phyloP scores from a whole-genome alignment of 495 filamentous ascomycete species.

The Penicillium turbatum region DNA sequence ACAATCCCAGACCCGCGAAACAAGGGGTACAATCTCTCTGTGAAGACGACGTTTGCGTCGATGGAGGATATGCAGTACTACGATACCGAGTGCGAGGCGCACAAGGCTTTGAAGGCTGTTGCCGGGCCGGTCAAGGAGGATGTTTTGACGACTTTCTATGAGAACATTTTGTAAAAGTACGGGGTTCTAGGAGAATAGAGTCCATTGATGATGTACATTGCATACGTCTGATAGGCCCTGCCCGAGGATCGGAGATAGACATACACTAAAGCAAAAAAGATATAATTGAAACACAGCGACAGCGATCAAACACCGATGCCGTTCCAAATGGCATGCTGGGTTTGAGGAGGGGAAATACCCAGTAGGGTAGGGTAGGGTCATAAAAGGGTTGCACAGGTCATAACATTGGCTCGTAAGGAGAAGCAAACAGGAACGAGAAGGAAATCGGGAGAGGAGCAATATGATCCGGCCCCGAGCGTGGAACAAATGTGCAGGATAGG shows the following conservation, averaged over 20 bases:
- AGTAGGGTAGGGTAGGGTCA: neutral
- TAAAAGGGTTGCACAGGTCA: constrained; percentile 6
- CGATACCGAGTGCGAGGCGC: constrained; percentile 59
- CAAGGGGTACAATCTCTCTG: constrained; percentile 60
- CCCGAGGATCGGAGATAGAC: neutral
- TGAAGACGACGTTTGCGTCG: constrained; percentile 55
- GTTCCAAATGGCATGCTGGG: constrained; percentile 11
- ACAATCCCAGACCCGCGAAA: constrained; percentile 51
- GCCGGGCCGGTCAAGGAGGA: constrained; percentile 33
- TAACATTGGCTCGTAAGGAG: constrained; percentile 7
- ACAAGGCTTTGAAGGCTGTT: constrained; percentile 54
- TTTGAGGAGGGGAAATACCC: neutral
- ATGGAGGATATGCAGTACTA: constrained; percentile 70
- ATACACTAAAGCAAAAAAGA: constrained; percentile 2
- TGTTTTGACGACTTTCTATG: constrained; percentile 49
- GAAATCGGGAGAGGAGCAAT: constrained; percentile 1
- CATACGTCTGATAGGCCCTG: constrained; percentile 19
- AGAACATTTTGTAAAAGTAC: constrained; percentile 41
- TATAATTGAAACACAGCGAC: neutral
- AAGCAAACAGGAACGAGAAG: neutral
- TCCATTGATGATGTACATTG: constrained; percentile 33
- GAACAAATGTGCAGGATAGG: constrained; percentile 4
- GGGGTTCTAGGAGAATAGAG: no score
- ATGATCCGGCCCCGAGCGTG: constrained; percentile 18
- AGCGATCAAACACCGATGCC: constrained; percentile 17